Percentiles rank a stretch among this genome's conserved stretches.
Evolutionary conservation across 208 protist species (phyloP).

Genomic region (Leishmania martiniquensis): DNA sequence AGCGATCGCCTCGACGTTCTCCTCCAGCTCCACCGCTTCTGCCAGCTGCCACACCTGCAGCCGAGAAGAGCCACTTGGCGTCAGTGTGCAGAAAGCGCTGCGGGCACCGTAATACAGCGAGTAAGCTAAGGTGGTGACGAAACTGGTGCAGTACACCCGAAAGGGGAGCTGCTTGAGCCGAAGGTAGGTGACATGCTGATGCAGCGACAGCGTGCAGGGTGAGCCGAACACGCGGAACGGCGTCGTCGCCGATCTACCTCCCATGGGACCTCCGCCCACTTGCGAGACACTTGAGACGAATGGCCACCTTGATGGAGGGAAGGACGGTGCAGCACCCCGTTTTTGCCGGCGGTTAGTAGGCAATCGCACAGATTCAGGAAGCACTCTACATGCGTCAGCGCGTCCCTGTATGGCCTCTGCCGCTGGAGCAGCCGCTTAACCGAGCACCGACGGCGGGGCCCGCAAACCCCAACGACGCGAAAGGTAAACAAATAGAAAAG

Average conservation of each 20-base stretch:
- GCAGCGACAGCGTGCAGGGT: slow-evolving; percentile 69
- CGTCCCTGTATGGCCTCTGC: not conserved
- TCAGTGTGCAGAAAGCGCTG: slow-evolving; percentile 66
- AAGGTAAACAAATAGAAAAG: not conserved
- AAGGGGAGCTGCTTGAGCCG: slow-evolving; percentile 83
- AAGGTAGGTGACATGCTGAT: slow-evolving; percentile 85
- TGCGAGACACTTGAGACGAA: not conserved
- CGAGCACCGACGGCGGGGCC: not conserved
- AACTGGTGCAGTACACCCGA: slow-evolving; percentile 83
- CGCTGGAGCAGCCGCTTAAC: too few relatives aligned
- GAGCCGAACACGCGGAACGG: slow-evolving; percentile 84
- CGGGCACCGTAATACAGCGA: slow-evolving; percentile 62
- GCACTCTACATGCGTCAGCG: not conserved
- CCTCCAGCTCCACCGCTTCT: slow-evolving; percentile 58
- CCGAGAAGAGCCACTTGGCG: slow-evolving; percentile 46
- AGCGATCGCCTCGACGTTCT: slow-evolving; percentile 28
- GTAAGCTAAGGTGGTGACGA: slow-evolving; percentile 76
- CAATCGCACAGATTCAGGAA: not conserved
- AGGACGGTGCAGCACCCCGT: not conserved
- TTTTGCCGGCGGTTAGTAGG: not conserved
- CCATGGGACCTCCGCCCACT: slow-evolving; percentile 3
- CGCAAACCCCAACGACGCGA: not conserved
- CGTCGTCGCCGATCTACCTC: not conserved
- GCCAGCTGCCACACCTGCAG: slow-evolving; percentile 85
- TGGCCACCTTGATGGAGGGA: not conserved